Percentiles rank a stretch among this genome's conserved stretches.
Conservation (phyloP, 2,329 filamentous ascomycete species). For the Colletotrichum theobromicola region DNA sequence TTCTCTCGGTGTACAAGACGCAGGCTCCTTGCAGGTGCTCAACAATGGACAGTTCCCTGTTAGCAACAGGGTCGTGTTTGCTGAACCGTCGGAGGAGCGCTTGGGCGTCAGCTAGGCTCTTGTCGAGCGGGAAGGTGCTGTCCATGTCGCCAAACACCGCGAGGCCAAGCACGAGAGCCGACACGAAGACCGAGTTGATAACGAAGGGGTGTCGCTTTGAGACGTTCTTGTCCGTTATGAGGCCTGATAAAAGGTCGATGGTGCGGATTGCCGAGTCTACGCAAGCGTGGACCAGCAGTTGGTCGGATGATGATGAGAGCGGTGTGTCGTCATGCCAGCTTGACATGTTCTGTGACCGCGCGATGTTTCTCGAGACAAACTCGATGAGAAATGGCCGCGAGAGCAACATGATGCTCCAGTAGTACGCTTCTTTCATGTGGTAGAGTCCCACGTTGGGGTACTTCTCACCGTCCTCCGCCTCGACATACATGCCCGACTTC, state of each 20-base stretch:
- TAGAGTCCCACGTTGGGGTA: constrained; percentile 31
- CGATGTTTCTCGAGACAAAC: constrained; percentile 22
- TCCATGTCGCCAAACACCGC: constrained; percentile 51
- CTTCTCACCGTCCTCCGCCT: constrained; percentile 17
- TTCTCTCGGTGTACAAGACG: constrained; percentile 24
- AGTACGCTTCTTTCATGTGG: constrained; percentile 40
- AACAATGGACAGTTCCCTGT: constrained; percentile 26
- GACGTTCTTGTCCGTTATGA: constrained; percentile 35
- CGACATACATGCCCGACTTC: constrained; percentile 14
- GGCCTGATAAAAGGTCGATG: constrained; percentile 41
- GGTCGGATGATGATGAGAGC: constrained; percentile 17
- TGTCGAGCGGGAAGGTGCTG: constrained; percentile 32
- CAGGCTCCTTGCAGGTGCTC: constrained; percentile 28
- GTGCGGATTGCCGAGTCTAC: constrained; percentile 38
- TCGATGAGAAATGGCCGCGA: constrained; percentile 41
- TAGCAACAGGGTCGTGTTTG: constrained; percentile 26
- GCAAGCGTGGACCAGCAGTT: constrained; percentile 35
- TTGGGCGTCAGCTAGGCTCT: constrained; percentile 27
- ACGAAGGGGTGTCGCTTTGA: constrained; percentile 49
- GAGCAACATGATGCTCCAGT: constrained; percentile 42
- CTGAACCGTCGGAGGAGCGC: constrained; percentile 28
- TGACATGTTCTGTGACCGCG: neutral
- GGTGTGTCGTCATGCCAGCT: neutral
- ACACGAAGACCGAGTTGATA: constrained; percentile 51
- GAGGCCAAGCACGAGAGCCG: constrained; percentile 47